Evolutionary conservation across 768 basidiomycete species (phyloP).

Genomic region (Boletus coccyginus): DNA sequence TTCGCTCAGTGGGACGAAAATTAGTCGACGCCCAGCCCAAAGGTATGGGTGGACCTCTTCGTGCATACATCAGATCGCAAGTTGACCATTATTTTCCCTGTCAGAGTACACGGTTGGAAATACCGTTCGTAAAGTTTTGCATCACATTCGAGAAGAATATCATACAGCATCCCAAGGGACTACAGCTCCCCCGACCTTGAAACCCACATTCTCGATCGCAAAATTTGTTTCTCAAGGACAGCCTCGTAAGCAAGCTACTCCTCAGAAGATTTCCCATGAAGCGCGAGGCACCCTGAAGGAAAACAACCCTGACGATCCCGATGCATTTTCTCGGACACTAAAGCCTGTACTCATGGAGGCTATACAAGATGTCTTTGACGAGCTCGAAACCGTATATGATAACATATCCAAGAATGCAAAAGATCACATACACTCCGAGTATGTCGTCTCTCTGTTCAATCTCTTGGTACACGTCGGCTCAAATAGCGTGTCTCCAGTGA

Average conservation of each 20-base stretch:
- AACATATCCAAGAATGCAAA: conserved; percentile 91
- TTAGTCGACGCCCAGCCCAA: conserved; percentile 93
- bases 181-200: conserved; percentile 36
- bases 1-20: conserved; percentile 75
- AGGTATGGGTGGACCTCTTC: conserved; percentile 48
- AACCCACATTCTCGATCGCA: conserved; percentile 64
- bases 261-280: conserved; percentile 42
- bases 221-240: conserved; percentile 83
- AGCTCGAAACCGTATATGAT: conserved; percentile 94
- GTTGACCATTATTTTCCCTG: conserved; percentile 3
- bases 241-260: conserved; percentile 46
- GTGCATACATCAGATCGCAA: conserved; percentile 4
- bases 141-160: conserved; percentile 95
- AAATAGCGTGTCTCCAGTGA: conserved; percentile 52
- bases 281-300: conserved; percentile 59
- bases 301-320: conserved; percentile 71
- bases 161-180: conserved; percentile 66
- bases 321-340: conserved; percentile 71
- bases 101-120: conserved; percentile 94
- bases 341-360: conserved; percentile 97
- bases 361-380: conserved; percentile 93
- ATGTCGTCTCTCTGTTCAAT: conserved; percentile 29
- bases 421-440: conserved; percentile 99
- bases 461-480: background rate
- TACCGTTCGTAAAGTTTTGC: conserved; percentile 87